A percentile compares a stretch with the other conserved stretches of the same genome.
Evolutionary conservation across 1,284 basidiomycete genomes (phyloP).

Genomic region (Termitomyces sp.): DNA sequence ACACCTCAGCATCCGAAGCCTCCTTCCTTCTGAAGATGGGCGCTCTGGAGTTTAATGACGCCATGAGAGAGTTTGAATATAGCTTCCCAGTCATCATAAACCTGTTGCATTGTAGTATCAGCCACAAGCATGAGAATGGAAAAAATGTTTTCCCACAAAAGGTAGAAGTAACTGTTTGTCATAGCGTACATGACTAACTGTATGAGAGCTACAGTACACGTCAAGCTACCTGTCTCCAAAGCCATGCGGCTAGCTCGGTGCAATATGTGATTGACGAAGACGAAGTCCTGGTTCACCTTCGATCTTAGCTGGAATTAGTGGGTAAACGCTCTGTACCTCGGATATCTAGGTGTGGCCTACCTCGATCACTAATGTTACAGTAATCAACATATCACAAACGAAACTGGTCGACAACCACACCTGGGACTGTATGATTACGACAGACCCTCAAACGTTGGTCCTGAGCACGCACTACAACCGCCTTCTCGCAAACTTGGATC

Average conservation of each 20-base stretch:
- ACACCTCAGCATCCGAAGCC: not conserved
- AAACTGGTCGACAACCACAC: not conserved
- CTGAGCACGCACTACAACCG: not conserved
- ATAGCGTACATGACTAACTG: not conserved
- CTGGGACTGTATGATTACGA: not conserved
- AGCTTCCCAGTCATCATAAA: constrained; percentile 5
- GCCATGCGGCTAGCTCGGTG: constrained; percentile 8
- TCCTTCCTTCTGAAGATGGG: not conserved
- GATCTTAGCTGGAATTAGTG: constrained; percentile 2
- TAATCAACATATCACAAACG: not conserved
- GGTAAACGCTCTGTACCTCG: not conserved
- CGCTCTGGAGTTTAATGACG: constrained; percentile 5
- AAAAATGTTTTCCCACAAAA: not conserved
- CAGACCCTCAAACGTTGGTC: not conserved
- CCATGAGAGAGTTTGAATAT: constrained; percentile 10
- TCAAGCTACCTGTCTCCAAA: constrained; percentile 5
- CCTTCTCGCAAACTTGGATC: not conserved
- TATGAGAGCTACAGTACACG: not conserved
- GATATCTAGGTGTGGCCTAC: not conserved
- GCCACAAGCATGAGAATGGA: not conserved
- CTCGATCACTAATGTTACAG: not conserved
- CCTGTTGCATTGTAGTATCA: not conserved
- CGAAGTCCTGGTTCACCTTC: not conserved
- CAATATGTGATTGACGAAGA: not conserved
- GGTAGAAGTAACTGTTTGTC: not conserved